Percentiles rank a stretch among this genome's conserved stretches.
phyloP scores from a whole-genome alignment of 2,329 filamentous ascomycete genomes.

The Scortechinia acanthostroma region DNA sequence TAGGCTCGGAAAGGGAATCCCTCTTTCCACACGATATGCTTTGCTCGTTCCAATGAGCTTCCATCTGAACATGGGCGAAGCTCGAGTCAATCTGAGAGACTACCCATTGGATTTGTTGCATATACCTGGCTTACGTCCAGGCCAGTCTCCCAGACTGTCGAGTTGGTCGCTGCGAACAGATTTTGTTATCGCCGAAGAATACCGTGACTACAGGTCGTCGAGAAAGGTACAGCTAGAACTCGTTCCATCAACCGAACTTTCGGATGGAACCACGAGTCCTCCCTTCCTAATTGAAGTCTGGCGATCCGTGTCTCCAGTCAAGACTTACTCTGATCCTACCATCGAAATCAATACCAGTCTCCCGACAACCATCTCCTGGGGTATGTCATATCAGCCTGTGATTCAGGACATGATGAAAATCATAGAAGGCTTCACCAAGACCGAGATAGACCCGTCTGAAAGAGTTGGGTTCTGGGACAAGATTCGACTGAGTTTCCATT shows the following conservation, averaged over 20 bases:
- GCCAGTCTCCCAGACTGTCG: slow-evolving; percentile 55
- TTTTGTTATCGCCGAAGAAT: slow-evolving; percentile 71
- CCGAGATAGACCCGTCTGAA: slow-evolving; percentile 67
- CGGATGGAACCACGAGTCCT: slow-evolving; percentile 29
- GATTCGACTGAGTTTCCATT: slow-evolving; percentile 67
- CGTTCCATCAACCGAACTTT: slow-evolving; percentile 46
- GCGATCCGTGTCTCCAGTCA: slow-evolving; percentile 66
- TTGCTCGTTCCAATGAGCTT: slow-evolving; percentile 64
- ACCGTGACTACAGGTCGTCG: slow-evolving; percentile 54
- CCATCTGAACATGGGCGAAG: slow-evolving; percentile 66
- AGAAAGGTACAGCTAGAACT: slow-evolving; percentile 60
- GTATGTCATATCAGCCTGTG: slow-evolving; percentile 69
- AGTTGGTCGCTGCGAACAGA: slow-evolving; percentile 64
- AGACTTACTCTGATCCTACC: slow-evolving; percentile 67
- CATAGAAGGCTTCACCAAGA: slow-evolving; percentile 69
- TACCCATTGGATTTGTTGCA: slow-evolving; percentile 68
- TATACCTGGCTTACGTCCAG: slow-evolving; percentile 57
- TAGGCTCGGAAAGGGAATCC: slow-evolving; percentile 67
- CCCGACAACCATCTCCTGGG: slow-evolving; percentile 69
- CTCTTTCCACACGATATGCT: slow-evolving; percentile 61
- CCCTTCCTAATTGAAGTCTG: slow-evolving; percentile 59
- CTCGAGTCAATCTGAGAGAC: slow-evolving; percentile 59
- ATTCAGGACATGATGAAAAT: slow-evolving; percentile 80
- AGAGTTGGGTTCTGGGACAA: slow-evolving; percentile 75
- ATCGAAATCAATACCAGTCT: slow-evolving; percentile 67